These are phyloP conservation scores for Sporothrix dimorphospora DNA, from an alignment of 2,329 filamentous ascomycete genomes.

Conservation along the genomic window DNA sequence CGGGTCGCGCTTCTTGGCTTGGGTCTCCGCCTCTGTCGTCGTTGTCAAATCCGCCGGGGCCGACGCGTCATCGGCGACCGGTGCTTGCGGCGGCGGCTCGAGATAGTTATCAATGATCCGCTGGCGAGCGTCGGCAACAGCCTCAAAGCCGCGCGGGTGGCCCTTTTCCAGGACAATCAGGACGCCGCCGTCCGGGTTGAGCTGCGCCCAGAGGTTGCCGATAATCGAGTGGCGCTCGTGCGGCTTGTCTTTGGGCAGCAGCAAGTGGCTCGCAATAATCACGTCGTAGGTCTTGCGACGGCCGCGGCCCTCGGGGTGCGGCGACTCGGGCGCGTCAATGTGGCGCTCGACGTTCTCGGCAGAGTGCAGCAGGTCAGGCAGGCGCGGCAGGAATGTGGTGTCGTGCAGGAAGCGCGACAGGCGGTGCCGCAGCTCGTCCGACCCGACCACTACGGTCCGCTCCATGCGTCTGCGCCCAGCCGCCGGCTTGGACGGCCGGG, in stretches of 20 bases:
- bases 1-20: constrained; percentile 49
- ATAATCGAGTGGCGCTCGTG: constrained; percentile 77
- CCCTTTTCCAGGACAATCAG: constrained; percentile 90
- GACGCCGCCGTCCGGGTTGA: constrained; percentile 83
- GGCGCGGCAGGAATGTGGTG: constrained; percentile 86
- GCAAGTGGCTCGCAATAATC: constrained; percentile 83
- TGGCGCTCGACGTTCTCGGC: constrained; percentile 61
- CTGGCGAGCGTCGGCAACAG: constrained; percentile 80
- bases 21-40: not conserved
- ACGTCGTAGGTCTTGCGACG: constrained; percentile 82
- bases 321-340: constrained; percentile 59
- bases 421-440: constrained; percentile 73
- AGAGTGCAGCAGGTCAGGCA: constrained; percentile 82
- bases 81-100: constrained; percentile 54
- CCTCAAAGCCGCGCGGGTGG: constrained; percentile 87
- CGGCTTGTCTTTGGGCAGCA: constrained; percentile 76
- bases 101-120: constrained; percentile 78
- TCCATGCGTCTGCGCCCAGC: constrained; percentile 73
- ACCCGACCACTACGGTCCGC: constrained; percentile 79
- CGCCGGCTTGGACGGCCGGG: not conserved
- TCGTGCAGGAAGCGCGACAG: constrained; percentile 78
- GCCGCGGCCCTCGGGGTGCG: constrained; percentile 41
- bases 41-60: constrained; percentile 32
- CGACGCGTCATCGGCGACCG: not conserved
- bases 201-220: constrained; percentile 85